These are phyloP conservation scores for Pneumocystis murina DNA, from an alignment of 1,139 yeast genomes.

Conservation along the genomic window DNA sequence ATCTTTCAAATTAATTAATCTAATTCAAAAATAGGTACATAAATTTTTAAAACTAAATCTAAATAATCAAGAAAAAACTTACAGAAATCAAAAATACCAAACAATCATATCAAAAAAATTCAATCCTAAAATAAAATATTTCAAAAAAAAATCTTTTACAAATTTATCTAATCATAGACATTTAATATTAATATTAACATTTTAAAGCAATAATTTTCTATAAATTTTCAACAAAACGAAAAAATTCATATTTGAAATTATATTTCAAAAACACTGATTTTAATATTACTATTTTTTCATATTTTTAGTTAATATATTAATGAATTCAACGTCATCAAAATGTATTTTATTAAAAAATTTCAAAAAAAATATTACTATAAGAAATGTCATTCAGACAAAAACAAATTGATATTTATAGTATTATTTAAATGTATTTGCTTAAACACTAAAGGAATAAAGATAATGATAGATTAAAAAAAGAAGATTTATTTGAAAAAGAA, in stretches of 20 bases:
- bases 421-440: not conserved
- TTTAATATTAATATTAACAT: too few relatives aligned
- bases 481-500: conserved; percentile 3
- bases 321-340: not conserved
- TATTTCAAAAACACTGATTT: not conserved
- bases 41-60: too few relatives aligned
- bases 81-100: too few relatives aligned
- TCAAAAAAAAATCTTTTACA: too few relatives aligned
- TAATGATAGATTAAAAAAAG: not conserved
- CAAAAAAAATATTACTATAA: not conserved
- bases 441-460: not conserved
- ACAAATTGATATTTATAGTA: not conserved
- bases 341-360: not conserved
- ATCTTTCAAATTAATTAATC: too few relatives aligned
- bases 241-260: not conserved
- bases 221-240: too few relatives aligned
- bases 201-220: too few relatives aligned
- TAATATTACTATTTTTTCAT: not conserved
- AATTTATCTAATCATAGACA: too few relatives aligned
- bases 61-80: too few relatives aligned
- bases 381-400: not conserved
- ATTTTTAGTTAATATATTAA: not conserved
- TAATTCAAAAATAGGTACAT: too few relatives aligned
- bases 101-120: too few relatives aligned
- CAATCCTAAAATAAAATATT: too few relatives aligned